A percentile compares a stretch with the other conserved stretches of the same genome.
Conservation (phyloP, 1,139 yeast genomes). For the Yamadazyma oceani region DNA sequence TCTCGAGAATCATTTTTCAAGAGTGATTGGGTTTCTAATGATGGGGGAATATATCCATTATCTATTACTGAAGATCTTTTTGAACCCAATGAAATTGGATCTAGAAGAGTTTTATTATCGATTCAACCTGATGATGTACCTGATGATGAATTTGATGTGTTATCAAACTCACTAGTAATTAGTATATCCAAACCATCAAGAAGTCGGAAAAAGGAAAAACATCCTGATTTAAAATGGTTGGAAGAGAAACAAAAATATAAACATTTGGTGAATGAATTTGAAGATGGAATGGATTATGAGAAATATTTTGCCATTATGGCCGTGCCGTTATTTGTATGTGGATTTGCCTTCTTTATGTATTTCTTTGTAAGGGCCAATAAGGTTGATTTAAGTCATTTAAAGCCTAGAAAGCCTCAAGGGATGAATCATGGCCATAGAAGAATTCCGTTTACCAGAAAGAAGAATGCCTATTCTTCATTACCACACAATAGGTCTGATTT, state of each 20-base stretch:
- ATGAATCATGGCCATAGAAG: slow-evolving; percentile 34
- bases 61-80: slow-evolving; percentile 64
- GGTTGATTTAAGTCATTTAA: slow-evolving; percentile 50
- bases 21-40: slow-evolving; percentile 70
- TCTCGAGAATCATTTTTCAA: slow-evolving; percentile 56
- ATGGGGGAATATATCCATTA: slow-evolving; percentile 64
- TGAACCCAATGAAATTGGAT: slow-evolving; percentile 35
- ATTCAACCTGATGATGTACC: slow-evolving; percentile 68
- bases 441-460: slow-evolving; percentile 28
- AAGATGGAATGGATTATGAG: slow-evolving; percentile 61
- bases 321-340: slow-evolving; percentile 69
- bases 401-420: slow-evolving; percentile 45
- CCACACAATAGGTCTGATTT: slow-evolving; percentile 29
- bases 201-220: slow-evolving; percentile 57
- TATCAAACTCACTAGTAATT: slow-evolving; percentile 52
- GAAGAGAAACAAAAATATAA: slow-evolving; percentile 36
- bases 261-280: slow-evolving; percentile 48
- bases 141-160: slow-evolving; percentile 64
- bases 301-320: slow-evolving; percentile 65
- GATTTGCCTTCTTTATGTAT: slow-evolving; percentile 63
- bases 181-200: slow-evolving; percentile 57
- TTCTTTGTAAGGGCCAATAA: slow-evolving; percentile 56
- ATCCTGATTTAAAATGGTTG: slow-evolving; percentile 46
- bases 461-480: slow-evolving; percentile 22
- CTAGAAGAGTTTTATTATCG: slow-evolving; percentile 53